These are phyloP conservation scores for Cyclotella atomus DNA, from an alignment of 108 stramenopile species.

Conservation along the genomic window DNA sequence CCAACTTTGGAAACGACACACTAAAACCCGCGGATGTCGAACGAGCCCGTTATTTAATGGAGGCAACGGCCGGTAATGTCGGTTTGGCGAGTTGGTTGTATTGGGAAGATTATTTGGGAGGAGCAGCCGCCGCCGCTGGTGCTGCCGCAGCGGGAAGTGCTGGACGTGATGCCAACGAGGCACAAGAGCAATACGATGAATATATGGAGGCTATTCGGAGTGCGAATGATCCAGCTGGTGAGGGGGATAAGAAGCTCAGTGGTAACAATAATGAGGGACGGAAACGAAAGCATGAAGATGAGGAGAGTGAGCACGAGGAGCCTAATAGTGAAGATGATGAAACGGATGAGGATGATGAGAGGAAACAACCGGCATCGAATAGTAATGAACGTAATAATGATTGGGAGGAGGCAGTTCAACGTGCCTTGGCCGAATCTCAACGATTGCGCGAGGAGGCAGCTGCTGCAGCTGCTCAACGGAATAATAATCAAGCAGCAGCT, in stretches of 20 bases:
- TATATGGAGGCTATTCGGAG: background rate
- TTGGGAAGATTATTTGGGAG: slow-evolving; percentile 79
- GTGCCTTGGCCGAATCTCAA: too few species aligned
- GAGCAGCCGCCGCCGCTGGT: background rate
- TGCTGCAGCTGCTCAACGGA: too few species aligned
- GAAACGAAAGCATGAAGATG: background rate
- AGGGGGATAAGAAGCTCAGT: background rate
- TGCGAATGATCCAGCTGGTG: background rate
- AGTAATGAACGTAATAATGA: background rate
- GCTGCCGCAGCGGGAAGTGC: slow-evolving; percentile 3
- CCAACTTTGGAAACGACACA: slow-evolving; percentile 24
- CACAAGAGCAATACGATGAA: background rate
- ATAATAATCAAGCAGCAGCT: background rate
- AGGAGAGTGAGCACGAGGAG: background rate
- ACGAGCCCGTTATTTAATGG: slow-evolving; percentile 56
- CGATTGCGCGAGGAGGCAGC: too few species aligned
- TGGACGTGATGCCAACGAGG: background rate
- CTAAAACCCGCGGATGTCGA: slow-evolving; percentile 23
- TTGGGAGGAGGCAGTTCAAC: too few species aligned
- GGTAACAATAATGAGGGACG: background rate
- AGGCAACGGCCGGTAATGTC: slow-evolving; percentile 72
- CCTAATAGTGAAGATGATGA: background rate
- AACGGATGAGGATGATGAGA: background rate
- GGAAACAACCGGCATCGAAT: background rate
- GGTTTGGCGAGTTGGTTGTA: slow-evolving; percentile 71